These are phyloP conservation scores for Lachancea sp. DNA, from an alignment of 805 yeast genomes.

Conservation along the genomic window DNA sequence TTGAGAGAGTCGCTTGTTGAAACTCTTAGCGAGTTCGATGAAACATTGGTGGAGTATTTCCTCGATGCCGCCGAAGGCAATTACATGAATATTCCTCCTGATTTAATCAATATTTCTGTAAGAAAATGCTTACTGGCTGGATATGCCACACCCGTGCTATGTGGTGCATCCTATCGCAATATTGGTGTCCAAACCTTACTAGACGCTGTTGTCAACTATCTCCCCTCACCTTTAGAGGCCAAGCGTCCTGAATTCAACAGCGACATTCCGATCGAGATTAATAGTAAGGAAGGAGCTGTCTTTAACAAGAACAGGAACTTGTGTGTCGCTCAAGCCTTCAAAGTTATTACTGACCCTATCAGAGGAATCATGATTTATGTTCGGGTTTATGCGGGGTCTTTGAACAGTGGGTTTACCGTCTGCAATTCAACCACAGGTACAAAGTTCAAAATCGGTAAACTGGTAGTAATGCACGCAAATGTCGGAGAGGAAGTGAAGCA, in stretches of 20 bases:
- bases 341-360: conserved; percentile 78
- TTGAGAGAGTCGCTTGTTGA: conserved; percentile 77
- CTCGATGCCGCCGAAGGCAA: conserved; percentile 61
- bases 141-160: conserved; percentile 67
- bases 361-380: conserved; percentile 81
- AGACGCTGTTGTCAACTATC: conserved; percentile 70
- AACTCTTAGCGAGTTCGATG: conserved; percentile 78
- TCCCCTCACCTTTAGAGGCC: conserved; percentile 77
- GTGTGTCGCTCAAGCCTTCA: conserved; percentile 81
- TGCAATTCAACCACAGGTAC: conserved; percentile 65
- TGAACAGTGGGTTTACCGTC: conserved; percentile 56
- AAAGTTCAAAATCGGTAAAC: conserved; percentile 56
- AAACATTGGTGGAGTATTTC: conserved; percentile 65
- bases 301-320: conserved; percentile 53
- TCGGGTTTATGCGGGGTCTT: conserved; percentile 78
- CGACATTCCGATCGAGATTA: conserved; percentile 30
- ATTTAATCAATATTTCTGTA: conserved; percentile 51
- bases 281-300: conserved; percentile 40
- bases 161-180: conserved; percentile 89
- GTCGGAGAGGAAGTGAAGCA: conserved; percentile 62
- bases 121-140: conserved; percentile 54
- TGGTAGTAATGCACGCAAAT: conserved; percentile 85
- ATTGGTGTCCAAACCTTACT: conserved; percentile 92
- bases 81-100: conserved; percentile 56
- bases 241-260: conserved; percentile 46